Base-by-base conservation (phyloP, 176 grass and related monocot species). In the Avena insularis region DNA sequence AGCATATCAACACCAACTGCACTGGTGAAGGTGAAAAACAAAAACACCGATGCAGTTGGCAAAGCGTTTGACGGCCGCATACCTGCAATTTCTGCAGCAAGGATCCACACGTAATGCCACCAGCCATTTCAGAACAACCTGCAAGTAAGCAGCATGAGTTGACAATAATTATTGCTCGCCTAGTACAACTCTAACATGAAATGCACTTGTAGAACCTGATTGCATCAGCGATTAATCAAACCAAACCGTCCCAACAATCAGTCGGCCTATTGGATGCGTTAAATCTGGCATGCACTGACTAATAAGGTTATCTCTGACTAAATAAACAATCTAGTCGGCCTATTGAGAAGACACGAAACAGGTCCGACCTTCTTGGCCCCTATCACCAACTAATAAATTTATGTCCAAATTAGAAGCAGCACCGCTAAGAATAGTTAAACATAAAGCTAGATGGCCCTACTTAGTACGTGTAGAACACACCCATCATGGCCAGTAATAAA, bases 51-150 rank as follows among this genome's bases (percentile, higher is more conserved):
- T 60, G 71, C 40, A 8, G 58, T 15, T 77, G 4, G 29, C 5
- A 38, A 62, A 67, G 11, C 9, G 75, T 75, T 27, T 38, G 76
- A 33, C 6, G 67, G 48, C n/a, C 2, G 29, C 29, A 14, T 84
- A 99, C 97, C 92, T 96, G 94, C 84, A 99, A 55, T 71, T 99
- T 95, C 75, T 99, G 94, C 64, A 99, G 91, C 82, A 99, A 96
- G 65, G 94, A 96, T n/a, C 92, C 92, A 4, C 97, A 99, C 16
- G 94, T 94, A 21, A 82, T 91, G 59, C 91, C 82, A 11, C 85
- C 85, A 1, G 92, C 89, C 97, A 99, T 99, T 81, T 84, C 45
- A 53, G 77, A 84, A 36, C 36, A 87, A 88, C 67, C 87, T 93
- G 86, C 56, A 45, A 78, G 63, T 55, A 61, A 54, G 85, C 36